phyloP scores from a whole-genome alignment of 164 flowering plant species.

The Vitis labrusca region DNA sequence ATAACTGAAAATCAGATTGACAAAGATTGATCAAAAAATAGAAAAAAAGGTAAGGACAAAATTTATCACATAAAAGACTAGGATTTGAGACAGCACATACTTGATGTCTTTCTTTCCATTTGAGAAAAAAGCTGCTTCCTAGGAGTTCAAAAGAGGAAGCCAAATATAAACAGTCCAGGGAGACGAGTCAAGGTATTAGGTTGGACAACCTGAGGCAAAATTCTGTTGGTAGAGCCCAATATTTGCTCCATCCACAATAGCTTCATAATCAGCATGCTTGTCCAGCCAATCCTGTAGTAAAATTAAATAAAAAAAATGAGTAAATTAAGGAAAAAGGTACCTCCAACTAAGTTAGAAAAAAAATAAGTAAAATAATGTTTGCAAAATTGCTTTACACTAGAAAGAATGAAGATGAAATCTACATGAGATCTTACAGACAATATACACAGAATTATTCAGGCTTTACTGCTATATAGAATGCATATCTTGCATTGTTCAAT shows the following conservation, averaged over 20 bases:
- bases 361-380: too few relatives aligned
- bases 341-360: too few relatives aligned
- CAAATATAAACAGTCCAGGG: conserved; percentile 1
- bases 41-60: not conserved
- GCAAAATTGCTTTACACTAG: too few relatives aligned
- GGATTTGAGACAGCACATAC: conserved; percentile 29
- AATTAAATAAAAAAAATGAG: not conserved
- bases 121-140: conserved; percentile 69
- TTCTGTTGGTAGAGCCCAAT: conserved; percentile 83
- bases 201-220: conserved; percentile 74
- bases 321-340: not conserved
- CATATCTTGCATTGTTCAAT: too few relatives aligned
- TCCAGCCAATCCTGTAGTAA: conserved; percentile 71
- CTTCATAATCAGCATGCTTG: conserved; percentile 53
- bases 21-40: not conserved
- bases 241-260: conserved; percentile 88
- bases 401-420: too few relatives aligned
- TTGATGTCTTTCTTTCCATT: conserved; percentile 97
- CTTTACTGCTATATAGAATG: too few relatives aligned
- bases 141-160: conserved; percentile 36
- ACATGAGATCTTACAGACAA: too few relatives aligned
- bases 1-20: too few relatives aligned
- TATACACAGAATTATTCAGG: too few relatives aligned
- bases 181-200: conserved; percentile 2
- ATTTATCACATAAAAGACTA: not conserved